Percentiles rank a stretch among this genome's conserved stretches.
These are phyloP conservation scores for Ophiostoma tasmaniense DNA, from an alignment of 2,329 filamentous ascomycete genomes.

Conservation along the genomic window DNA sequence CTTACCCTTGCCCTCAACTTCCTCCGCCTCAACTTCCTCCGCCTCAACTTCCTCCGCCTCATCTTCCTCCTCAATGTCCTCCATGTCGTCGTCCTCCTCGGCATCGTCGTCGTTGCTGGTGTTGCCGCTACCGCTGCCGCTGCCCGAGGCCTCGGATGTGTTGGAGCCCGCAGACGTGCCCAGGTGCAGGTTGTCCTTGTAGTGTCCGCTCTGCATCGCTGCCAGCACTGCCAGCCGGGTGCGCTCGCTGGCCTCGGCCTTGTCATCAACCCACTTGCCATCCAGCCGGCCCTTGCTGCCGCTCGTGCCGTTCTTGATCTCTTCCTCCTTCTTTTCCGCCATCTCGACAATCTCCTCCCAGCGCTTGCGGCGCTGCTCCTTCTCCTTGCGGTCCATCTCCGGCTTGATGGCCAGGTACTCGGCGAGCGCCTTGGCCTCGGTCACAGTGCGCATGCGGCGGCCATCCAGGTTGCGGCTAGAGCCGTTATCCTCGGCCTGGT, in stretches of 20 bases:
- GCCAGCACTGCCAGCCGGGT: conserved; percentile 67
- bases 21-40: conserved; percentile 17
- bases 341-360: conserved; percentile 85
- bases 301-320: conserved; percentile 68
- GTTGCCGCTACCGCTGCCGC: conserved; percentile 25
- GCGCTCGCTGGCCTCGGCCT: conserved; percentile 80
- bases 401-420: conserved; percentile 94
- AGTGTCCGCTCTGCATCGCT: conserved; percentile 57
- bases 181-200: conserved; percentile 49
- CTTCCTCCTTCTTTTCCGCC: conserved; percentile 74
- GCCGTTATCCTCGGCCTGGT: conserved; percentile 72
- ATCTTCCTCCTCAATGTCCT: background rate
- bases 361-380: conserved; percentile 71
- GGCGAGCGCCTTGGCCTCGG: conserved; percentile 88
- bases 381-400: conserved; percentile 92
- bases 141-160: conserved; percentile 29
- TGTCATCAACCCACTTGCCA: conserved; percentile 90
- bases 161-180: conserved; percentile 43
- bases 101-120: conserved; percentile 28
- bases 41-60: conserved; percentile 23
- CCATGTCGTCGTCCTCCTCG: conserved; percentile 23
- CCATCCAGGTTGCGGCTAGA: conserved; percentile 93
- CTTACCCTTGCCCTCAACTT: conserved; percentile 19
- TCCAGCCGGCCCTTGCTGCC: conserved; percentile 60
- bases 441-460: conserved; percentile 79